Base-by-base conservation (phyloP, 202 grass and related monocot species). In the Zoysia matrella region DNA sequence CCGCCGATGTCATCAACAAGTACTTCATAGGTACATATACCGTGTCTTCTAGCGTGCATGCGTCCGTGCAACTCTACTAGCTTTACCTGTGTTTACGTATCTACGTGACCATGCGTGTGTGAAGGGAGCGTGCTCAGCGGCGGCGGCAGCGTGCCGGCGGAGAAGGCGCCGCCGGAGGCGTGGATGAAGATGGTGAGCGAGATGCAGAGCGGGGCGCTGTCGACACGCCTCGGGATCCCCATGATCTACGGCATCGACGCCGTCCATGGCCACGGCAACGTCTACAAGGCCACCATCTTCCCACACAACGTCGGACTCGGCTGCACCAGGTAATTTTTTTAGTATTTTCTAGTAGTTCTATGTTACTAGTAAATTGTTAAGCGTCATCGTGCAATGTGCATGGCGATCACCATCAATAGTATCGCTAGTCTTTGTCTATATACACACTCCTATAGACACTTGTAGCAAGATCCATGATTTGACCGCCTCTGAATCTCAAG, bases 201-300 rank as follows among this genome's bases (percentile, higher is more conserved):
- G 13, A 92, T 89, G 63, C 94, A 97, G 84, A 78, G 82, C 16
- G 89, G 8, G 89, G 80, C 73, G 1, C 36, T 94, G 46, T 83
- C 74, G 1, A 94, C 94, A 18, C 89, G 91, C 12, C 87, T 91
- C 13, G 91, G 76, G 13, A 97, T 97, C 53, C 94, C 94, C 6
- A 97, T 97, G 89, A 92, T 97, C 63, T 97, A 97, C 83, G 93
- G 93, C 74, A 93, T 97, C 71, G 93, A 97, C 74, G 93, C 93
- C 14, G 93, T 93, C 67, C 93, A 97, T 47, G 93, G 93, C 4
- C 86, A 97, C 55, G 89, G 89, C 84, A 97, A 97, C 55, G 93
- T 93, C 57, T 97, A 97, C 71, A 85, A 83, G 43, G 93, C 93
- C 39, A 97, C 94, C 71, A 97, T 97, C 70, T 97, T 97, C 82